These are phyloP conservation scores for Marchantia polymorpha DNA, from an alignment of 225 moss, liverwort and hornwort species.

Conservation along the genomic window DNA sequence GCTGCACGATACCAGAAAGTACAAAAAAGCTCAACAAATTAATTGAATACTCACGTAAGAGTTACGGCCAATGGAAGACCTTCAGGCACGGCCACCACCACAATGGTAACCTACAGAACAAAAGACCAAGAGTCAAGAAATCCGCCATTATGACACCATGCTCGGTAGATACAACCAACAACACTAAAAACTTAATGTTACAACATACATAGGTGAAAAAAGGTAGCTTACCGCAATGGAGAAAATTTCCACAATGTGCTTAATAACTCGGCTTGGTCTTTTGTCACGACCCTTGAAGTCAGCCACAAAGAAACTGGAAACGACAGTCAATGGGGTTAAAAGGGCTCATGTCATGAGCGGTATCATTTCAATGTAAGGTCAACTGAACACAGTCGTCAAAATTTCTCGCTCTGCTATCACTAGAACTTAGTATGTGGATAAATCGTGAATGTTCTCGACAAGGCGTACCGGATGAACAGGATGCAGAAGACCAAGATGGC, in stretches of 20 bases:
- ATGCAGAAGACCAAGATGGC: constrained; percentile 67
- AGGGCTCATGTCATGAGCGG: neutral
- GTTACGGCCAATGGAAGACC: constrained; percentile 98
- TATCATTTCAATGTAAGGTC: neutral
- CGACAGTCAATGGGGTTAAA: neutral
- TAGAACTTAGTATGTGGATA: too few species aligned
- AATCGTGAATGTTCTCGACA: neutral
- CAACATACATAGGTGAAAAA: neutral
- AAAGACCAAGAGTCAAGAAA: neutral
- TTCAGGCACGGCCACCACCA: constrained; percentile 98
- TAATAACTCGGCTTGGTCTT: constrained; percentile 29
- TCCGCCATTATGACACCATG: constrained; percentile 13
- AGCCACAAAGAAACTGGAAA: constrained; percentile 54
- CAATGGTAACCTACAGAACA: constrained; percentile 58
- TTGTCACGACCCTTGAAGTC: constrained; percentile 41
- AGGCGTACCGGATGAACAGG: constrained; percentile 54
- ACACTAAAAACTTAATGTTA: neutral
- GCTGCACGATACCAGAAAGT: neutral
- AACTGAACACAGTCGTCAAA: neutral
- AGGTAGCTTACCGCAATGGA: constrained; percentile 62
- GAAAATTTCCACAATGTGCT: constrained; percentile 52
- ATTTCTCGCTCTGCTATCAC: too few species aligned
- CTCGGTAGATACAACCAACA: neutral
- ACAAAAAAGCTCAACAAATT: neutral
- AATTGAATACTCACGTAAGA: constrained; percentile 59